phyloP scores from a whole-genome alignment of 306 rosid species.

The Cucurbita pepo region DNA sequence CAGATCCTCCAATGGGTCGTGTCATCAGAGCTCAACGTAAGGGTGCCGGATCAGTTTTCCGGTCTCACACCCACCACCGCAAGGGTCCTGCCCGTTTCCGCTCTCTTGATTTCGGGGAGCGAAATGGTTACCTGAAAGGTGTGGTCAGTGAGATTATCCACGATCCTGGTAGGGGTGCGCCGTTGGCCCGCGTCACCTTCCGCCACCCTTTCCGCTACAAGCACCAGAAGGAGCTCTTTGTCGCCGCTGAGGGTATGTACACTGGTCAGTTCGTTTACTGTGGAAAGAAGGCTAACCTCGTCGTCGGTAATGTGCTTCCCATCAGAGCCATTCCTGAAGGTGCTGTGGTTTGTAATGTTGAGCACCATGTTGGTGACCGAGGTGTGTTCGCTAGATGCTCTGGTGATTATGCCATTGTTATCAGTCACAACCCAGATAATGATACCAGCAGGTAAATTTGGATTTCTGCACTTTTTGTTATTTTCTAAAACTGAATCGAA shows the following conservation, averaged over 20 bases:
- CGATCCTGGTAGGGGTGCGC: constrained; percentile 11
- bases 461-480: background rate
- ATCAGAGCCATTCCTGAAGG: constrained; percentile 10
- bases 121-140: constrained; percentile 7
- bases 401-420: constrained; percentile 14
- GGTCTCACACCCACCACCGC: constrained; percentile 15
- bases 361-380: constrained; percentile 12
- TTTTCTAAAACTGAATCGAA: background rate
- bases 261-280: constrained; percentile 11
- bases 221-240: constrained; percentile 10
- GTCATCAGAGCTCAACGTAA: constrained; percentile 12
- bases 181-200: constrained; percentile 5
- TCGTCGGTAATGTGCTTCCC: constrained; percentile 11
- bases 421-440: constrained; percentile 10
- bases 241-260: constrained; percentile 15
- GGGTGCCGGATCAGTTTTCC: constrained; percentile 14
- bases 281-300: constrained; percentile 11
- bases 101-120: constrained; percentile 10
- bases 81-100: constrained; percentile 13
- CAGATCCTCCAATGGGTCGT: background rate
- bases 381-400: constrained; percentile 13
- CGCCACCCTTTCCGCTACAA: constrained; percentile 12
- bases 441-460: constrained; percentile 8
- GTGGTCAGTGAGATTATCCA: constrained; percentile 8
- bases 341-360: constrained; percentile 12